A percentile compares a stretch with the other conserved stretches of the same genome.
Evolutionary conservation across 306 rosid species (phyloP).

Genomic region (Castanospermum australe): DNA sequence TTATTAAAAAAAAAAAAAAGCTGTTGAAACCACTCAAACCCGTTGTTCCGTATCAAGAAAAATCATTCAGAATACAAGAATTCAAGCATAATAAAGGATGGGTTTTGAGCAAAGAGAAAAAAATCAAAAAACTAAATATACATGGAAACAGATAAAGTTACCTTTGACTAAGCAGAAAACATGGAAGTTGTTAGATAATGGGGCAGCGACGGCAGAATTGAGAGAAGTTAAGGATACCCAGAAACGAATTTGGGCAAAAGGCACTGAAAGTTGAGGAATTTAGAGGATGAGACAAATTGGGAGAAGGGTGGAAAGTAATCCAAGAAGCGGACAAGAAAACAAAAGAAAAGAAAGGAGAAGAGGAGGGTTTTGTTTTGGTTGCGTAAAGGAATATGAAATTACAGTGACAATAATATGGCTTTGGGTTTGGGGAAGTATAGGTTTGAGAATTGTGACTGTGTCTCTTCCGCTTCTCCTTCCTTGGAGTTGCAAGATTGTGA

Average conservation of each 20-base stretch:
- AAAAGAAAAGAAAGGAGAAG: not conserved
- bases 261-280: slow-evolving; percentile 5
- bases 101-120: not conserved
- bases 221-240: slow-evolving; percentile 10
- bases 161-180: slow-evolving; percentile 35
- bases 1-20: not conserved
- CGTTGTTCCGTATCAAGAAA: not conserved
- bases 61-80: not conserved
- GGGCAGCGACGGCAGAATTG: not conserved
- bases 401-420: not conserved
- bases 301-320: not conserved
- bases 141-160: slow-evolving; percentile 25
- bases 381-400: slow-evolving; percentile 32
- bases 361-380: slow-evolving; percentile 11
- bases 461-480: too few relatives aligned
- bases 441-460: too few relatives aligned
- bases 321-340: not conserved
- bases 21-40: not conserved
- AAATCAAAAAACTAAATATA: not conserved
- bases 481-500: too few relatives aligned
- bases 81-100: not conserved
- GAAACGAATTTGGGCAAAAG: not conserved
- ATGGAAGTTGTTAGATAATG: not conserved
- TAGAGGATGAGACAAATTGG: not conserved
- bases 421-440: too few relatives aligned